Evolutionary conservation across 441 rosid species (phyloP), one percentile per base, ranked within the genome.

Genomic region (Euphorbia celastroides): DNA sequence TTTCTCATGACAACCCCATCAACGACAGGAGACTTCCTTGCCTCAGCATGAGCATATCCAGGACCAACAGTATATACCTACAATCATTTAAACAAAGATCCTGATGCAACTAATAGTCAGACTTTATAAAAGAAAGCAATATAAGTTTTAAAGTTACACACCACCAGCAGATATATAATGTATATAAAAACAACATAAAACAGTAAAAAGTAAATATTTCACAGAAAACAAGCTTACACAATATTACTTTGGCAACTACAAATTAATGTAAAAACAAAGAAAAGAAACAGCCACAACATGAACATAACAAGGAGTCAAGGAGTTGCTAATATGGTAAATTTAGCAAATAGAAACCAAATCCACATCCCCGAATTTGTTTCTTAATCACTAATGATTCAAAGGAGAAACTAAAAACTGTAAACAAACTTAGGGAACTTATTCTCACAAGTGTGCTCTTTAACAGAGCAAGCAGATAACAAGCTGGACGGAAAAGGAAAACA

Each of bases 1-100:
- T 96, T 96, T 85, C 99, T 86, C 97, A 93, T 86, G 44, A 93
- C 98, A 78, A 93, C 98, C 72, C 98, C 99, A 81, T 96, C 99
- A 67, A 96, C 99, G 74, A 96, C 98, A 64, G 99, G 98, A 52
- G 99, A 96, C 79, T 96, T 96, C 81, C 98, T 90, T 66, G 98
- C 99, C 83, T 96, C 99, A 44, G 98, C 99, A 77, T 96, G 99
- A 25, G 99, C 99, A 81, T 96, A 93, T 76, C 88, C 98, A 72
- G 98, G 88, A 72, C 98, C 98, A 79, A 96, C 99, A 7, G 97
- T 96, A 64, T 96, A 96, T 26, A 96, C 99, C 99, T 95, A 72
- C n/a, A 70, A 74, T 78, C 71, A 84, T 65, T 17, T 66, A 71
- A 61, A 68, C 66, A 57, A 72, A n/a, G 28, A 69, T 57, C 69